phyloP scores from a whole-genome alignment of 257 asterid species.

The Fraxinus quadrangulata region DNA sequence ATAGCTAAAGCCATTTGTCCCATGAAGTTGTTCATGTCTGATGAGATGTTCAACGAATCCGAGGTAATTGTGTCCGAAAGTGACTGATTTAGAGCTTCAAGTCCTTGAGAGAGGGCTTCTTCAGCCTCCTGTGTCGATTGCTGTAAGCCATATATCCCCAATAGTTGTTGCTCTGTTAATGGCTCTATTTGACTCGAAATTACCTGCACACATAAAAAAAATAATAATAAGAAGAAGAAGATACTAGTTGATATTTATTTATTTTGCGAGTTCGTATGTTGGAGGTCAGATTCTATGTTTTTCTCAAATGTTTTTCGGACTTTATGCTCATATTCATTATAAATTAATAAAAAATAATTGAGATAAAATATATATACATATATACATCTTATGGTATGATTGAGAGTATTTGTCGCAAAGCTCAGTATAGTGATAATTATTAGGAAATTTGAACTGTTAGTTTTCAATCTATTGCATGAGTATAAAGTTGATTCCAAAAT shows the following conservation, averaged over 20 bases:
- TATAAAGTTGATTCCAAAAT: no score
- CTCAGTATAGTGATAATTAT: no score
- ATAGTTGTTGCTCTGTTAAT: conserved; percentile 61
- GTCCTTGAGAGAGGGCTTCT: conserved; percentile 65
- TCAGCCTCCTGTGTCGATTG: conserved; percentile 68
- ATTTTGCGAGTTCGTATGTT: no score
- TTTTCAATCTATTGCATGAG: no score
- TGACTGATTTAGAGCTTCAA: conserved; percentile 51
- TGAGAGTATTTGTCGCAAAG: no score
- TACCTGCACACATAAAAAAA: conserved; percentile 34
- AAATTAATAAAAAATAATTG: no score
- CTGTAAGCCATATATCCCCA: conserved; percentile 58
- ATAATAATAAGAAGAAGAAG: no score
- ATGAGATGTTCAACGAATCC: conserved; percentile 47
- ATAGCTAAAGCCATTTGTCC: conserved; percentile 69
- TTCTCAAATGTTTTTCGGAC: no score
- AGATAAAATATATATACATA: no score
- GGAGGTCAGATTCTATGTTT: neutral
- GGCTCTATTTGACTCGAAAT: conserved; percentile 56
- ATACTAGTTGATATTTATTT: no score
- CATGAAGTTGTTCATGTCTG: conserved; percentile 55
- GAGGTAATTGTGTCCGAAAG: conserved; percentile 52
- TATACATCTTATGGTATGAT: no score
- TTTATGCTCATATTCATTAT: neutral
- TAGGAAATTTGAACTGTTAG: no score